These are phyloP conservation scores for Colletotrichum plurivorum DNA, from an alignment of 2,329 filamentous ascomycete genomes.

Conservation along the genomic window DNA sequence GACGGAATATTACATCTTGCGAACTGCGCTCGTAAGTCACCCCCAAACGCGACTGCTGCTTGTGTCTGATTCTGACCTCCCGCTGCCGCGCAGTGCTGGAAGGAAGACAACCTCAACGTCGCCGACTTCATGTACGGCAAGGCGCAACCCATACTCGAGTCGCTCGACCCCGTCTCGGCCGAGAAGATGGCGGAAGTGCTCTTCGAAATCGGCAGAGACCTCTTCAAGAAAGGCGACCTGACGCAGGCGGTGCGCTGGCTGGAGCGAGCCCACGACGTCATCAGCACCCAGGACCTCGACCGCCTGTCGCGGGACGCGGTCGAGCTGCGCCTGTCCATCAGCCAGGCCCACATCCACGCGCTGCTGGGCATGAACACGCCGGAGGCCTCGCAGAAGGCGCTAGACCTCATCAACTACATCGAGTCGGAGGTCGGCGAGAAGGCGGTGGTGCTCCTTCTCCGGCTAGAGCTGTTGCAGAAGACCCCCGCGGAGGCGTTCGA, in stretches of 20 bases:
- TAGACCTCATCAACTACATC: constrained; percentile 71
- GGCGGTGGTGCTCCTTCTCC: constrained; percentile 76
- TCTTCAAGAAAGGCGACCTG: constrained; percentile 67
- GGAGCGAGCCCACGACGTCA: constrained; percentile 72
- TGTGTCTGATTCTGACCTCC: neutral
- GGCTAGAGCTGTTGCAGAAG: constrained; percentile 74
- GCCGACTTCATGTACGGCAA: constrained; percentile 84
- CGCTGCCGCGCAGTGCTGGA: constrained; percentile 73
- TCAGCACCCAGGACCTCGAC: constrained; percentile 69
- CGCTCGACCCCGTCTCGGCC: constrained; percentile 62
- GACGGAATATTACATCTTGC: constrained; percentile 75
- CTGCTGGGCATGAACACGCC: constrained; percentile 63
- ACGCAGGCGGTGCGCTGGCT: constrained; percentile 79
- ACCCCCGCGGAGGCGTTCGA: constrained; percentile 64
- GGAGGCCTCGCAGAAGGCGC: constrained; percentile 65
- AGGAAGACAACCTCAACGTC: constrained; percentile 79
- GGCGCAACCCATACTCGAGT: constrained; percentile 56
- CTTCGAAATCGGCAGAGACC: constrained; percentile 78
- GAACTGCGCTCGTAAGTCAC: constrained; percentile 74
- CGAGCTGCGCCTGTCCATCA: constrained; percentile 76
- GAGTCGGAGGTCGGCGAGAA: constrained; percentile 75
- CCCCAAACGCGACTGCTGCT: neutral
- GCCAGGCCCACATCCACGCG: constrained; percentile 73
- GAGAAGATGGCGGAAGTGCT: constrained; percentile 78
- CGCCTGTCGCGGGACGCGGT: constrained; percentile 70